A percentile compares a stretch with the other conserved stretches of the same genome.
Evolutionary conservation across 2,329 filamentous ascomycete species (phyloP).

Genomic region (Chrysoporthe deuterocubensis): DNA sequence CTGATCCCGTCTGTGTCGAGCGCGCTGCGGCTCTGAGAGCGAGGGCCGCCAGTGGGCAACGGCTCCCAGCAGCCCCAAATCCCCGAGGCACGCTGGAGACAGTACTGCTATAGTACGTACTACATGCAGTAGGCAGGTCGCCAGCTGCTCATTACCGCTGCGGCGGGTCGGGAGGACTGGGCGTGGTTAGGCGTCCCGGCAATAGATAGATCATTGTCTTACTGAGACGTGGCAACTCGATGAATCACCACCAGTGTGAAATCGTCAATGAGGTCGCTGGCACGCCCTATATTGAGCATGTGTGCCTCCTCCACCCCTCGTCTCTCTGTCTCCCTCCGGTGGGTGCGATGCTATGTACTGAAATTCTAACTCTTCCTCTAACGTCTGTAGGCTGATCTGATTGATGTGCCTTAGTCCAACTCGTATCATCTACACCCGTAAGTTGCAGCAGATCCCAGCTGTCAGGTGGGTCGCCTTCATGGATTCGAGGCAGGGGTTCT

Average conservation of each 20-base stretch:
- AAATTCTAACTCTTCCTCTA: too few species aligned
- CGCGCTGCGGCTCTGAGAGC: neutral
- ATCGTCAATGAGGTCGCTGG: neutral
- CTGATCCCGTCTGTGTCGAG: neutral
- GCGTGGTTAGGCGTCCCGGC: neutral
- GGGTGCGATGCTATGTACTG: neutral
- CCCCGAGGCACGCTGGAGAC: neutral
- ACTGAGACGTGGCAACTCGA: constrained; percentile 5
- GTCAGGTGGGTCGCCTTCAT: neutral
- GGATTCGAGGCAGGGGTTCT: neutral
- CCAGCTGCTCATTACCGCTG: neutral
- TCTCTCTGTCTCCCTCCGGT: neutral
- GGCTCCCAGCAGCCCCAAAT: neutral
- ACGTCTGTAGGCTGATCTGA: too few species aligned
- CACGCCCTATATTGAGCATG: neutral
- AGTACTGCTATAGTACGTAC: neutral
- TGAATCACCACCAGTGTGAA: constrained; percentile 10
- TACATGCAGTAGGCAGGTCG: neutral
- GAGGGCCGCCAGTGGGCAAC: neutral
- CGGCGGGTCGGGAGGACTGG: constrained; percentile 6
- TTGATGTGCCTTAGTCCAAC: neutral
- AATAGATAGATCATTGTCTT: neutral
- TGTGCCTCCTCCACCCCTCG: neutral
- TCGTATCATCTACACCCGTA: neutral
- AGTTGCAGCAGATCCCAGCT: neutral